A percentile compares a stretch with the other conserved stretches of the same genome.
phyloP scores from a whole-genome alignment of 164 flowering plant genomes.

The Malania oleifera region DNA sequence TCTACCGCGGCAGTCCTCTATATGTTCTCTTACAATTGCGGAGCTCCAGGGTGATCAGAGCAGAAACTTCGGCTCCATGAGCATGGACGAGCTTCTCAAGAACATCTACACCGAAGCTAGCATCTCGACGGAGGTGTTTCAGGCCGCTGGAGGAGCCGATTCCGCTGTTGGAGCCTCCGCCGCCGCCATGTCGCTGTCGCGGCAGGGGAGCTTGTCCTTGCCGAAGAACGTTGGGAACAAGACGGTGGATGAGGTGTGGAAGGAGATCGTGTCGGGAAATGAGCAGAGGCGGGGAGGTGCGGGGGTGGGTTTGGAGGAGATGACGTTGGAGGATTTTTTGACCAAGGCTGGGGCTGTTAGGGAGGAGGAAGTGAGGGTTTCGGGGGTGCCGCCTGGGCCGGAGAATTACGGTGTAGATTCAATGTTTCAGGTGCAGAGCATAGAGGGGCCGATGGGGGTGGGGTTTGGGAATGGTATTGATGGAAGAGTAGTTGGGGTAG shows the following conservation, averaged over 20 bases:
- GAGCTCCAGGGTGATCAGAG: conserved; percentile 17
- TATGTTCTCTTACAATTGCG: conserved; percentile 20
- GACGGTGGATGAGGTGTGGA: conserved; percentile 80
- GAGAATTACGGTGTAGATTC: conserved; percentile 23
- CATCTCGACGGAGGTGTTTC: conserved; percentile 2
- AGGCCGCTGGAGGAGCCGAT: conserved; percentile 11
- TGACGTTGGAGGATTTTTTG: conserved; percentile 84
- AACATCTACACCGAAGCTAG: conserved; percentile 45
- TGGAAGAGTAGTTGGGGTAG: conserved; percentile 14
- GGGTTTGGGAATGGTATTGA: conserved; percentile 20
- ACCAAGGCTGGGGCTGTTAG: conserved; percentile 67
- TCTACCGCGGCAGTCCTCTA: conserved; percentile 24
- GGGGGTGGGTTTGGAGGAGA: conserved; percentile 34
- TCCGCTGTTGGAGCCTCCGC: not conserved
- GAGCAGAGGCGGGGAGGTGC: conserved; percentile 18
- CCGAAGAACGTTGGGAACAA: conserved; percentile 36
- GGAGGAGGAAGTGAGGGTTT: conserved; percentile 41
- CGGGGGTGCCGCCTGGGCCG: conserved; percentile 5
- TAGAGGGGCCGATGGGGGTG: conserved; percentile 8
- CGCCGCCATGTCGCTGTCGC: conserved; percentile 8
- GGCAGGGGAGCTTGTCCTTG: conserved; percentile 32
- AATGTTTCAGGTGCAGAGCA: conserved; percentile 3
- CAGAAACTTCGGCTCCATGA: conserved; percentile 40
- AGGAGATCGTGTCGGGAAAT: conserved; percentile 38
- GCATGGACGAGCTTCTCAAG: conserved; percentile 69